A percentile compares a stretch with the other conserved stretches of the same genome.
Evolutionary conservation across 2,329 filamentous ascomycete species (phyloP).

Genomic region (Ilyonectria robusta): DNA sequence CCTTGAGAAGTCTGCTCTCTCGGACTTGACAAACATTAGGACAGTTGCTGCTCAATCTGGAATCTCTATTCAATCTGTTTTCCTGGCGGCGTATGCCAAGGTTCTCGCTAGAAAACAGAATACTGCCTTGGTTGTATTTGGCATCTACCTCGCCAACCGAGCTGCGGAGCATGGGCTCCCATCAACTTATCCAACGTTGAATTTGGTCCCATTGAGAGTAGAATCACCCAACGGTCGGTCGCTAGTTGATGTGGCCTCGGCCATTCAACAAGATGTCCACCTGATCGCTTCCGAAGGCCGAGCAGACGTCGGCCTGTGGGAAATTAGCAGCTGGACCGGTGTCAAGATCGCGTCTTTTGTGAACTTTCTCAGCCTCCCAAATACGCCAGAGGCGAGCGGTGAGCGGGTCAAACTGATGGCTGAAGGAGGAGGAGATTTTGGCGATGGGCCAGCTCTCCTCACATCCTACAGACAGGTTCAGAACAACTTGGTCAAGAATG

Average conservation of each 20-base stretch:
- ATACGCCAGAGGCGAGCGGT: not conserved
- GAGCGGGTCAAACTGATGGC: conserved; percentile 26
- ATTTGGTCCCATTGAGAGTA: conserved; percentile 81
- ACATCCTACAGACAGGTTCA: conserved; percentile 30
- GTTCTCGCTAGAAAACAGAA: conserved; percentile 53
- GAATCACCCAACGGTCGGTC: conserved; percentile 44
- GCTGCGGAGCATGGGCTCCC: conserved; percentile 65
- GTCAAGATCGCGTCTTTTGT: conserved; percentile 80
- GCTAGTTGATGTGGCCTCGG: conserved; percentile 66
- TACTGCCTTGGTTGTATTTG: conserved; percentile 70
- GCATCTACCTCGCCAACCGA: conserved; percentile 88
- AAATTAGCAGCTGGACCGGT: conserved; percentile 83
- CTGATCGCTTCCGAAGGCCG: conserved; percentile 66
- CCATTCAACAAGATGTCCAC: conserved; percentile 78
- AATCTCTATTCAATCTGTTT: conserved; percentile 79
- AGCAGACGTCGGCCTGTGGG: conserved; percentile 75
- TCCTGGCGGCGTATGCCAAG: conserved; percentile 80
- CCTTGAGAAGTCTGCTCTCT: conserved; percentile 65
- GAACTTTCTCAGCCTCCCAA: conserved; percentile 79
- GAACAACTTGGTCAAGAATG: conserved; percentile 43
- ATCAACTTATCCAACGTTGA: conserved; percentile 78
- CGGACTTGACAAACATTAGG: conserved; percentile 51
- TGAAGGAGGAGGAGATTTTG: not conserved
- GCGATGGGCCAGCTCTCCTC: not conserved
- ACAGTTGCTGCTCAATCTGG: conserved; percentile 63